phyloP scores from a whole-genome alignment of 73 alveolate species.

The Breviolum minutum region DNA sequence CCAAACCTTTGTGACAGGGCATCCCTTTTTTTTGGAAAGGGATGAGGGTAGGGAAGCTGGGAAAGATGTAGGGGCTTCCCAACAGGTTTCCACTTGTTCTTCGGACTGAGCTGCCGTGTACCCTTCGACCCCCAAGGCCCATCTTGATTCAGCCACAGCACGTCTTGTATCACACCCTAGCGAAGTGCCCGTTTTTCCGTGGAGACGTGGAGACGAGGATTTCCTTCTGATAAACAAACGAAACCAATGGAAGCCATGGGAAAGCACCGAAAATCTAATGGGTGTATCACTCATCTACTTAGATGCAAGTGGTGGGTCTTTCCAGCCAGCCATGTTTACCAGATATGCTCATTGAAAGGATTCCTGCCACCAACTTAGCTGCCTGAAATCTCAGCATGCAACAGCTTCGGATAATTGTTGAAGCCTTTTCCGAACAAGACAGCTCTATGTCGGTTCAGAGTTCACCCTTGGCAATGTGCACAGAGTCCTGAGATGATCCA shows the following conservation, averaged over 20 bases:
- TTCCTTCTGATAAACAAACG: too few relatives aligned
- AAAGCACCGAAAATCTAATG: too few relatives aligned
- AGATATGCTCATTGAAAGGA: background rate
- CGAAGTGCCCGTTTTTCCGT: conserved; percentile 49
- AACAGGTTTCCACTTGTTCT: too few relatives aligned
- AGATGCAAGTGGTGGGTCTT: too few relatives aligned
- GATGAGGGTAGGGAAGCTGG: background rate
- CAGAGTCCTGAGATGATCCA: too few relatives aligned
- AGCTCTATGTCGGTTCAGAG: too few relatives aligned
- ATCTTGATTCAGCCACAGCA: conserved; percentile 85
- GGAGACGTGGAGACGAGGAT: too few relatives aligned
- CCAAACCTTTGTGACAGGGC: background rate
- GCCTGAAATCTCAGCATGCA: background rate
- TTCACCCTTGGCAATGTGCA: too few relatives aligned
- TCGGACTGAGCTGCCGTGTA: background rate
- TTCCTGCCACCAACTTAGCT: background rate
- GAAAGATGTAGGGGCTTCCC: background rate
- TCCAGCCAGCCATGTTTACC: background rate
- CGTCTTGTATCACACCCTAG: conserved; percentile 41
- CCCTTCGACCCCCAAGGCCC: conserved; percentile 43
- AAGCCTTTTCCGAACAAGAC: too few relatives aligned
- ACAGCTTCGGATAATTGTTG: too few relatives aligned
- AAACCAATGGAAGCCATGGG: background rate
- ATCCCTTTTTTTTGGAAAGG: background rate
- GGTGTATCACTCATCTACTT: too few relatives aligned